Evolutionary conservation across 192 early-diverging fungal species (phyloP).

Genomic region (Coemansia sp.): DNA sequence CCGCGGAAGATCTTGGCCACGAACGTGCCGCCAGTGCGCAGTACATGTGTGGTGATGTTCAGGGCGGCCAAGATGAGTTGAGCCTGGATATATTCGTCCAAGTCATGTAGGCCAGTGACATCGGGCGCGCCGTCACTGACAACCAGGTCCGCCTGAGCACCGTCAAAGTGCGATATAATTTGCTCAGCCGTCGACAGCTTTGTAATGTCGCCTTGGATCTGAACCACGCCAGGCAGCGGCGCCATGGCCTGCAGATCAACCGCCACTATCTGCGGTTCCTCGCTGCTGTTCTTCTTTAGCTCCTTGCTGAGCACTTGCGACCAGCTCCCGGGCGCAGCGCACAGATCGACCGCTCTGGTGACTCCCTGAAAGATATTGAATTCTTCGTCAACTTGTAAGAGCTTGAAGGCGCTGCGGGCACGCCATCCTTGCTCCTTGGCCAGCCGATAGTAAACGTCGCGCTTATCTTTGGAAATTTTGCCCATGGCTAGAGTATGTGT

Average conservation of each 20-base stretch:
- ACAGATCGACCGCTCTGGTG: slow-evolving; percentile 89
- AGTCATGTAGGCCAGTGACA: slow-evolving; percentile 96
- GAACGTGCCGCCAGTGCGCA: slow-evolving; percentile 89
- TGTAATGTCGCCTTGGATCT: slow-evolving; percentile 98
- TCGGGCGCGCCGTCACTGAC: slow-evolving; percentile 97
- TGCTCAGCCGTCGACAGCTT: slow-evolving; percentile 89
- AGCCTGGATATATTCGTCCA: slow-evolving; percentile 99
- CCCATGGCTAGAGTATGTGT: slow-evolving; percentile 55
- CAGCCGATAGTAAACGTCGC: slow-evolving; percentile 94
- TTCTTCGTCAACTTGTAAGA: slow-evolving; percentile 95
- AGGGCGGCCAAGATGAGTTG: slow-evolving; percentile 93
- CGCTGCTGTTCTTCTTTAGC: slow-evolving; percentile 54
- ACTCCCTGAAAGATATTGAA: slow-evolving; percentile 90
- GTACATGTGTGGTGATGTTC: slow-evolving; percentile 95
- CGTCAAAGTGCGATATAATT: slow-evolving; percentile 89
- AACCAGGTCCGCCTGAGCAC: slow-evolving; percentile 86
- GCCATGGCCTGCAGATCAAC: slow-evolving; percentile 98
- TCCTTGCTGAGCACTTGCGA: slow-evolving; percentile 82
- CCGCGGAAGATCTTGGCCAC: slow-evolving; percentile 98
- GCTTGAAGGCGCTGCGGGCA: slow-evolving; percentile 95
- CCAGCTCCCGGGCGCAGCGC: slow-evolving; percentile 98
- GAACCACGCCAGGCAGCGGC: slow-evolving; percentile 88
- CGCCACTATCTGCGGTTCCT: slow-evolving; percentile 82
- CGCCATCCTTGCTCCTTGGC: slow-evolving; percentile 99
- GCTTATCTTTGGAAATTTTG: slow-evolving; percentile 89